phyloP scores from a whole-genome alignment of 495 filamentous ascomycete genomes.

The Neurospora intermedia region DNA sequence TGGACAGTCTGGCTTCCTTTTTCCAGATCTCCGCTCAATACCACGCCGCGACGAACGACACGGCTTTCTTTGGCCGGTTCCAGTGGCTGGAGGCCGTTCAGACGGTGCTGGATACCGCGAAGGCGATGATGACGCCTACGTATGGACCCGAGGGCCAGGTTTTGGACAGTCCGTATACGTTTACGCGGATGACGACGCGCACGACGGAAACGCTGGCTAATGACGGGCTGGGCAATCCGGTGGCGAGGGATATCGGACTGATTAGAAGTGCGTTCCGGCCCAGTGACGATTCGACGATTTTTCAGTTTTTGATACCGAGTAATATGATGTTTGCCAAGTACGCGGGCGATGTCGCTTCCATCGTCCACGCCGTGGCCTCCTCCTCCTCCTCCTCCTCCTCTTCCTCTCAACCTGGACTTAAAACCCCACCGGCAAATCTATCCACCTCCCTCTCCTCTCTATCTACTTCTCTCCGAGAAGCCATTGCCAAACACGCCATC shows the following conservation, averaged over 20 bases:
- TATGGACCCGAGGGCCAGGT: slow-evolving; percentile 47
- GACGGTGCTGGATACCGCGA: slow-evolving; percentile 36
- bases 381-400: no score
- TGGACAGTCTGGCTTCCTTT: slow-evolving; percentile 59
- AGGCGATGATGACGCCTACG: slow-evolving; percentile 44
- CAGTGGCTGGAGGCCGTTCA: slow-evolving; percentile 43
- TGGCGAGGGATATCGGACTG: slow-evolving; percentile 46
- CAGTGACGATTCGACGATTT: slow-evolving; percentile 49
- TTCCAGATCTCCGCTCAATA: slow-evolving; percentile 49
- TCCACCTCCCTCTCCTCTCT: no score
- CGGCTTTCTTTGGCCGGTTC: slow-evolving; percentile 45
- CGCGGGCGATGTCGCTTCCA: slow-evolving; percentile 34
- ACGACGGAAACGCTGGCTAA: slow-evolving; percentile 53
- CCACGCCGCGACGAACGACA: slow-evolving; percentile 47
- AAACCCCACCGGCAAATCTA: no score
- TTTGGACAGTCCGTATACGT: slow-evolving; percentile 43
- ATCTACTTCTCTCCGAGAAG: slow-evolving; percentile 32
- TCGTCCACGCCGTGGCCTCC: no score
- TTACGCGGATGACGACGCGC: slow-evolving; percentile 39
- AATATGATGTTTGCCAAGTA: slow-evolving; percentile 61
- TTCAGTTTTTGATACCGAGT: slow-evolving; percentile 49
- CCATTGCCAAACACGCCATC: slow-evolving; percentile 41
- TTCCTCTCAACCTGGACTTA: no score
- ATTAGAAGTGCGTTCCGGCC: slow-evolving; percentile 54
- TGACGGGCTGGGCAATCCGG: slow-evolving; percentile 46